Conservation (phyloP, 495 filamentous ascomycete genomes). For the Aspergillus haitiensis region DNA sequence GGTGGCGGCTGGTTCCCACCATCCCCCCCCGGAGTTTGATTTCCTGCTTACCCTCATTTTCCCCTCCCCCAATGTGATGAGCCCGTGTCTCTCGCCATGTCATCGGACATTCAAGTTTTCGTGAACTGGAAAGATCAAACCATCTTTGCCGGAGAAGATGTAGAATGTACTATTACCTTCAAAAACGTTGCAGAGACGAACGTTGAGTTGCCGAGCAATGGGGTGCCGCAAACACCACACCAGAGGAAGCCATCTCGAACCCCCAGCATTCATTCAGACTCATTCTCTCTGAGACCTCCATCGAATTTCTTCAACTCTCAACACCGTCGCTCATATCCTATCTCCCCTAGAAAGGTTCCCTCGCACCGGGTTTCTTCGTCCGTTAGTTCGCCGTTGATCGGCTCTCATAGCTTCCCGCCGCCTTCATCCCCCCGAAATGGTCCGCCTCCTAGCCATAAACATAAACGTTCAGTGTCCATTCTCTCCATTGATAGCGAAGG, state of each 20-base stretch:
- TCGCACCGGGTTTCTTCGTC: constrained; percentile 47
- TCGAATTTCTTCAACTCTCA: constrained; percentile 40
- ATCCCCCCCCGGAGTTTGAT: constrained; percentile 22
- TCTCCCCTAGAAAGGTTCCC: constrained; percentile 36
- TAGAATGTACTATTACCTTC: constrained; percentile 94
- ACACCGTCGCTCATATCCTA: constrained; percentile 40
- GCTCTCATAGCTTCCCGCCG: constrained; percentile 51
- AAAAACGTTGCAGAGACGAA: constrained; percentile 69
- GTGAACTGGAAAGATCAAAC: constrained; percentile 88
- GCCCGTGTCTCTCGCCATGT: constrained; percentile 42
- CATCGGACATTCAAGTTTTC: constrained; percentile 83
- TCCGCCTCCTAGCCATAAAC: constrained; percentile 46
- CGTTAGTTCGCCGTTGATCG: constrained; percentile 43
- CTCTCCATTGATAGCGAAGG: constrained; percentile 77
- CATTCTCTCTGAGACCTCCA: constrained; percentile 45
- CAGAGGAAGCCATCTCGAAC: constrained; percentile 49
- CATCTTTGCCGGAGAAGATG: constrained; percentile 91
- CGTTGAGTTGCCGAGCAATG: constrained; percentile 33
- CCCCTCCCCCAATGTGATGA: constrained; percentile 37
- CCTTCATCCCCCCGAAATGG: constrained; percentile 42
- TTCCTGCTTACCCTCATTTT: constrained; percentile 24
- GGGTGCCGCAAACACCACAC: constrained; percentile 35
- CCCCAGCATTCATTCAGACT: constrained; percentile 43
- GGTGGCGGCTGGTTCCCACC: constrained; percentile 30
- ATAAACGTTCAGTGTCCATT: constrained; percentile 88